phyloP scores from a whole-genome alignment of 345 rosid species.

The Euphorbia peplus region DNA sequence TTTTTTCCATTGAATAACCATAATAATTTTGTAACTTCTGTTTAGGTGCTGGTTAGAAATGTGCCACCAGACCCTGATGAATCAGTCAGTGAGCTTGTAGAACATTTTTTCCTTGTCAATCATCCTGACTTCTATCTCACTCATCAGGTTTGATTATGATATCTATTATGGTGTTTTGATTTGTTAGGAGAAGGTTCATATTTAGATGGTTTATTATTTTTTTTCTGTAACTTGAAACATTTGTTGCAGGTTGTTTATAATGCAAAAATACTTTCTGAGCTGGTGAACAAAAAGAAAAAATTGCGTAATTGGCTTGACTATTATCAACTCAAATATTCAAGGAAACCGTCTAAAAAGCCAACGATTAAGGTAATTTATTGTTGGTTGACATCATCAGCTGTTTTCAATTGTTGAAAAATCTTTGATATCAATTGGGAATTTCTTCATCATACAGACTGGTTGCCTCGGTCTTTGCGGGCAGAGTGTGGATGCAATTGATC shows the following conservation, averaged over 20 bases:
- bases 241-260: slow-evolving; percentile 67
- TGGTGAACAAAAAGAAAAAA: slow-evolving; percentile 60
- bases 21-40: slow-evolving; percentile 11
- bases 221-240: slow-evolving; percentile 8
- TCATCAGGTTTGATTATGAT: slow-evolving; percentile 59
- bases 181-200: too few relatives aligned
- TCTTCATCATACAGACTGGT: slow-evolving; percentile 50
- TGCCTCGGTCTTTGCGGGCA: slow-evolving; percentile 70
- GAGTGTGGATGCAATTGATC: slow-evolving; percentile 71
- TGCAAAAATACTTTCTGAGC: slow-evolving; percentile 62
- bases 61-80: too few relatives aligned
- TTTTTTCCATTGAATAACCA: neutral
- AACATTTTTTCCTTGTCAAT: slow-evolving; percentile 87
- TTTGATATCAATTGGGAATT: slow-evolving; percentile 9
- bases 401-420: slow-evolving; percentile 11
- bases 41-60: slow-evolving; percentile 78
- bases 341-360: slow-evolving; percentile 57
- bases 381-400: too few relatives aligned
- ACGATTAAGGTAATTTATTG: slow-evolving; percentile 55
- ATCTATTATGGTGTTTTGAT: neutral
- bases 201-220: neutral
- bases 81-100: slow-evolving; percentile 71
- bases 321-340: slow-evolving; percentile 66
- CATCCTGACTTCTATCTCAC: slow-evolving; percentile 80
- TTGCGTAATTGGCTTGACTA: slow-evolving; percentile 82